Percentiles rank a stretch among this genome's conserved stretches.
Evolutionary conservation across 768 basidiomycete genomes (phyloP).

Genomic region (Tulasnella sp.): DNA sequence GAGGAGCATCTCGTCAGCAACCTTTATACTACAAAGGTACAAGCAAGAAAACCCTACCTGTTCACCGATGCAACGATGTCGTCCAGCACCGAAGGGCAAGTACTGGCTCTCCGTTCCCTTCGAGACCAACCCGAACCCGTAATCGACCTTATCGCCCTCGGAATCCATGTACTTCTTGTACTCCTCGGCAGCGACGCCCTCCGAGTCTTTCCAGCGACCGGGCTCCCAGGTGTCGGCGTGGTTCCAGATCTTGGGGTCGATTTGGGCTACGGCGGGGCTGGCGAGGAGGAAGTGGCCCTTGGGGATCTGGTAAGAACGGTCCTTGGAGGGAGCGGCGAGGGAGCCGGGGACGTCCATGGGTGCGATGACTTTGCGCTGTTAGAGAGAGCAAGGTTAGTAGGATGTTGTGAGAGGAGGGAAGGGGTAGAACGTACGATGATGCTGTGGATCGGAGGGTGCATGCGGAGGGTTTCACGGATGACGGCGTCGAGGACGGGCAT

Average conservation of each 20-base stretch:
- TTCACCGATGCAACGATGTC: constrained; percentile 92
- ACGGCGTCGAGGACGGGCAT: constrained; percentile 77
- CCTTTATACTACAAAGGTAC: not conserved
- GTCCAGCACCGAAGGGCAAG: constrained; percentile 94
- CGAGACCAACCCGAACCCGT: constrained; percentile 88
- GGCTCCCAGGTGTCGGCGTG: constrained; percentile 66
- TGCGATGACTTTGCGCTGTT: constrained; percentile 72
- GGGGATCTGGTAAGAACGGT: constrained; percentile 71
- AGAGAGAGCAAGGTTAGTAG: constrained; percentile 5
- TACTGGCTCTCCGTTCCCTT: constrained; percentile 96
- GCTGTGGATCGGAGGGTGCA: constrained; percentile 93
- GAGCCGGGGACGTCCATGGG: constrained; percentile 74
- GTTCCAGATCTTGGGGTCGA: constrained; percentile 77
- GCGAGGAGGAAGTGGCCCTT: constrained; percentile 85
- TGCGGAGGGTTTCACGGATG: constrained; percentile 86
- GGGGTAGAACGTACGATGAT: constrained; percentile 38
- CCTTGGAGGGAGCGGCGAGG: constrained; percentile 57
- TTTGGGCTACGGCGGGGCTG: constrained; percentile 75
- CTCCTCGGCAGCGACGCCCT: constrained; percentile 71
- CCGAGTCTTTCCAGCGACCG: constrained; percentile 70
- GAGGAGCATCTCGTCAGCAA: not conserved
- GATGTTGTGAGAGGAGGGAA: not conserved
- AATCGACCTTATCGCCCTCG: constrained; percentile 84
- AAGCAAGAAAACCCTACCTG: constrained; percentile 35
- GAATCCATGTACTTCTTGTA: constrained; percentile 64